Base-by-base conservation (phyloP, 306 rosid species). In the Sphenostylis stenocarpa region DNA sequence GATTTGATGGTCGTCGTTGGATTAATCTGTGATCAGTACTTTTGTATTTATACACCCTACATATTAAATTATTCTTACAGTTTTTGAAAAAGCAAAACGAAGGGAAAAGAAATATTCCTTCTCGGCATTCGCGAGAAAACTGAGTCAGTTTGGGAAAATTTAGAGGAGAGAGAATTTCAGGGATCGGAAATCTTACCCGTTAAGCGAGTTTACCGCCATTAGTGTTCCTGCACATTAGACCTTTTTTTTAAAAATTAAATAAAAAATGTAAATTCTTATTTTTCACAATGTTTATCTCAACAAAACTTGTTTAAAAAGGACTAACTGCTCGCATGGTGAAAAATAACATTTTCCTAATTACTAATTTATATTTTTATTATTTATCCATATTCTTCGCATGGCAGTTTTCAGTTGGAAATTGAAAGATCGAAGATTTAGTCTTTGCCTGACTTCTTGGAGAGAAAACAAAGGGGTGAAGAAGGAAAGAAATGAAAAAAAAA, bases 1-100 rank as follows among this genome's bases (percentile, higher is more conserved):
- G 88, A 87, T 70, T 85, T 65, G 80, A 74, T 60, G 70, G 74
- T 34, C 38, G 63, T 80, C 85, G 84, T 80, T 76, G 38, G 86
- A 80, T 85, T 80, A 73, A 72, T 73, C 76, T 69, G 34, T 0
- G 33, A 16, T 44, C 17, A 29, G 44, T 24, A 70, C 34, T 85
- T 58, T 51, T 47, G 28, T 76, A 56, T 73, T 29, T 29, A 67
- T 62, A 56, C 58, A 45, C 6, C 21, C 11, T 21, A 45, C 14
- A 36, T 1, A 20, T 55, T 14, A 29, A 80, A 66, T 36, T 65
- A 66, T 15, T 51, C 2, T 6, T 12, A 48, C 51, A 19, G 33
- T 24, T 47, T 64, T 26, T 20, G 71, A 56, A 72, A 71, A 52
- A 28, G 56, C 9, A 58, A 26, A 52, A 52, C 13, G 69, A 26